phyloP scores from a whole-genome alignment of 257 asterid genomes.

The Lycium barbarum region DNA sequence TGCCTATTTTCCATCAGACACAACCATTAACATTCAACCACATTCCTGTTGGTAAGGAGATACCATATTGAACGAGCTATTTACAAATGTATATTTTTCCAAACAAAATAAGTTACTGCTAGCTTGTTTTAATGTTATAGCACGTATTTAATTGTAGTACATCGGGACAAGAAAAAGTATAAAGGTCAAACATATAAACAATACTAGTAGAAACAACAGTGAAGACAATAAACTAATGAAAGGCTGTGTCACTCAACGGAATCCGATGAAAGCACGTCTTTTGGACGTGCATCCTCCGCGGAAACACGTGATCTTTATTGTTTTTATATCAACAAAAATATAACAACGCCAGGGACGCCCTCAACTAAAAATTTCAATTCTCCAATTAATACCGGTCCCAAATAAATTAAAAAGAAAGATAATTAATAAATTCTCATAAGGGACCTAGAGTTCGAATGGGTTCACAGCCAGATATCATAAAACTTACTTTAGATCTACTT shows the following conservation, averaged over 20 bases:
- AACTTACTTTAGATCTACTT: too few species aligned
- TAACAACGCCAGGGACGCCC: neutral
- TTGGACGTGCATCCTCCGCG: conserved; percentile 29
- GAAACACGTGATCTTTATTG: conserved; percentile 21
- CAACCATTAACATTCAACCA: too few species aligned
- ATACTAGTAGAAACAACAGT: neutral
- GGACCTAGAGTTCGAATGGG: neutral
- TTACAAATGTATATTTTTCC: too few species aligned
- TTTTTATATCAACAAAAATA: neutral
- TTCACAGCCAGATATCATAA: neutral
- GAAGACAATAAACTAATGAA: neutral
- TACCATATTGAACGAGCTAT: too few species aligned
- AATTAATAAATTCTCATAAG: neutral
- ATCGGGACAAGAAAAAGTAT: neutral
- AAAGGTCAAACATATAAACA: conserved; percentile 25
- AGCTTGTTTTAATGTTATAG: neutral
- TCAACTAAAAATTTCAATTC: neutral
- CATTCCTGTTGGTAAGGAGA: too few species aligned
- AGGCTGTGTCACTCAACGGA: conserved; percentile 1
- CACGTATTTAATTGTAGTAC: neutral
- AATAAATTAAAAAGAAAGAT: neutral
- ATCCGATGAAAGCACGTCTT: conserved; percentile 30
- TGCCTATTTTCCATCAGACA: too few species aligned
- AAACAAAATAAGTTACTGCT: too few species aligned
- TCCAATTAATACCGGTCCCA: neutral